phyloP scores from a whole-genome alignment of 108 stramenopile genomes.

The Nitzschia sp. region DNA sequence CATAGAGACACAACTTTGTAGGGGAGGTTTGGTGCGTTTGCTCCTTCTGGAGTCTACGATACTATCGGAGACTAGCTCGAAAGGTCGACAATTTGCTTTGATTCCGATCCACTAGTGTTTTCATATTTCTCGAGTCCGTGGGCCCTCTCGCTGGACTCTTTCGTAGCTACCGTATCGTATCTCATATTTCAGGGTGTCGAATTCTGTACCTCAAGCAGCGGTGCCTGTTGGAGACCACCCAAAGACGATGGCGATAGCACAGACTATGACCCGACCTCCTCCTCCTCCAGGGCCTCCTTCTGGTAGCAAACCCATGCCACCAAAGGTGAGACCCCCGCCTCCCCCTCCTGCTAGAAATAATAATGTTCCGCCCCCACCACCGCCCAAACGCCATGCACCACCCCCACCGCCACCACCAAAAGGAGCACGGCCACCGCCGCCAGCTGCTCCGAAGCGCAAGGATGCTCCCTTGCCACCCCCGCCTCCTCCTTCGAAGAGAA shows the following conservation, averaged over 20 bases:
- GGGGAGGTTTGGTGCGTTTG: conserved; percentile 21
- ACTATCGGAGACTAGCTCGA: conserved; percentile 6
- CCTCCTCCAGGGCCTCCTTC: conserved; percentile 31
- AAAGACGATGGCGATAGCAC: conserved; percentile 37
- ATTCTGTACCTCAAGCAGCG: background rate
- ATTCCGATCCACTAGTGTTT: background rate
- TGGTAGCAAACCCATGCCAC: conserved; percentile 22
- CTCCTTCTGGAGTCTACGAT: conserved; percentile 30
- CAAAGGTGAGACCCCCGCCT: conserved; percentile 33
- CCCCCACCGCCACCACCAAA: conserved; percentile 44
- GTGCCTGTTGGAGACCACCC: conserved; percentile 9
- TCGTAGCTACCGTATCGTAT: background rate
- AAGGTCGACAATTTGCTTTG: background rate
- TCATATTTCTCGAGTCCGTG: background rate
- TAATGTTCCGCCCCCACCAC: conserved; percentile 27
- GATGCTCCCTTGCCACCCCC: conserved; percentile 9
- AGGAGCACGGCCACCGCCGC: conserved; percentile 41
- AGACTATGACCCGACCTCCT: conserved; percentile 54
- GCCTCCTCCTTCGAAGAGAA: background rate
- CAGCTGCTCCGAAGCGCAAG: conserved; percentile 13
- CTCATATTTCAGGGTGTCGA: background rate
- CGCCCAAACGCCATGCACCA: conserved; percentile 22
- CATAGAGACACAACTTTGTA: conserved; percentile 3
- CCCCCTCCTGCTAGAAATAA: conserved; percentile 34
- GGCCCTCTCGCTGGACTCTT: background rate